phyloP scores from a whole-genome alignment of 345 rosid genomes.

The Euphorbia peplus region DNA sequence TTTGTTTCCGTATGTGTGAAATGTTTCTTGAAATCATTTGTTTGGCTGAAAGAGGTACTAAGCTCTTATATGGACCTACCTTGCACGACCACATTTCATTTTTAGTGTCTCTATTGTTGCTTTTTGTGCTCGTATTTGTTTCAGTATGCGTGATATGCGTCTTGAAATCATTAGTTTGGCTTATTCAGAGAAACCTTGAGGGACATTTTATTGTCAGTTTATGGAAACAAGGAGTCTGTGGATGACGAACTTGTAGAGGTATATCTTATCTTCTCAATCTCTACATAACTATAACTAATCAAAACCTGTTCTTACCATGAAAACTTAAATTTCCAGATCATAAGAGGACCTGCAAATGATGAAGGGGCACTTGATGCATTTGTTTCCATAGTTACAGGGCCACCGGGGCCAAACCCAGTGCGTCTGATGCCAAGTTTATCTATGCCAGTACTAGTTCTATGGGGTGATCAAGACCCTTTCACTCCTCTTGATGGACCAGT shows the following conservation, averaged over 20 bases:
- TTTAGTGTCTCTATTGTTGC: too few relatives aligned
- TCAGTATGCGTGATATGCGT: too few relatives aligned
- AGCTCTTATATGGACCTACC: too few relatives aligned
- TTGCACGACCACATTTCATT: too few relatives aligned
- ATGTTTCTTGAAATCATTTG: too few relatives aligned
- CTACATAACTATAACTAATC: background rate
- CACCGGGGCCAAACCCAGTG: constrained; percentile 84
- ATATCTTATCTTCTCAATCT: too few relatives aligned
- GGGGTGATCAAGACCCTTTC: constrained; percentile 86
- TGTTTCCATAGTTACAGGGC: constrained; percentile 81
- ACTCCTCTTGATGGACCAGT: constrained; percentile 89
- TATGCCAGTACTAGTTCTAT: constrained; percentile 62
- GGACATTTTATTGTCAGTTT: constrained; percentile 59
- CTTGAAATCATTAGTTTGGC: background rate
- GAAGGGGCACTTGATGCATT: constrained; percentile 92
- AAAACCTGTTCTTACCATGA: background rate
- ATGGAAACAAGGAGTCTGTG: constrained; percentile 72
- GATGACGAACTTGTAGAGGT: constrained; percentile 86
- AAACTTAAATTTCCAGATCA: constrained; percentile 43
- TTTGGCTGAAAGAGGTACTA: too few relatives aligned
- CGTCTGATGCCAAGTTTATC: constrained; percentile 52
- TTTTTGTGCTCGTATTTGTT: too few relatives aligned
- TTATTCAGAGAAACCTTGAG: constrained; percentile 62
- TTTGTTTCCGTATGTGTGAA: too few relatives aligned
- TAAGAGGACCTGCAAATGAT: constrained; percentile 66